Evolutionary conservation across 345 rosid genomes (phyloP).

Genomic region (Jatropha curcas): DNA sequence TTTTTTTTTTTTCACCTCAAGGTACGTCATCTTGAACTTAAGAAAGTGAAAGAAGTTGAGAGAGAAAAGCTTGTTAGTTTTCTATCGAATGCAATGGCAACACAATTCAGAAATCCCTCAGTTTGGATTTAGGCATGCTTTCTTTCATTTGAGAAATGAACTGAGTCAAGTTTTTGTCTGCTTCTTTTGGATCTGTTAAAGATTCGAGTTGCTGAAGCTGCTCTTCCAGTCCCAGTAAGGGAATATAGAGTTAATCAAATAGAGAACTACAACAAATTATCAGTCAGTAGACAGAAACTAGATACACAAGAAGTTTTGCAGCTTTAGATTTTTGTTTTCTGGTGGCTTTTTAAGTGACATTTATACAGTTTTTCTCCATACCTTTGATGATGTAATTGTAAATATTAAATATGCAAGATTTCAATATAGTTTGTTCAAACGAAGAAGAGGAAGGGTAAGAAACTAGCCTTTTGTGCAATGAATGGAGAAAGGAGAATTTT

Average conservation of each 20-base stretch:
- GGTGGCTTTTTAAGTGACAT: background rate
- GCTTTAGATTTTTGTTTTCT: background rate
- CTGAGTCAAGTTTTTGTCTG: background rate
- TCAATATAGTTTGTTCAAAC: background rate
- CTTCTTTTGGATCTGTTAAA: background rate
- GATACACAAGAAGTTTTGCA: background rate
- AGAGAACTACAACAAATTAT: background rate
- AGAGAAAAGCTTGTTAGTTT: conserved; percentile 69
- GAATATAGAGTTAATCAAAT: background rate
- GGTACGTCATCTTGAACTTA: conserved; percentile 85
- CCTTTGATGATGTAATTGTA: conserved; percentile 5
- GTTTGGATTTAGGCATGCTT: conserved; percentile 55
- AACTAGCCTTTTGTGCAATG: background rate
- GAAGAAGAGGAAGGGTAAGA: background rate
- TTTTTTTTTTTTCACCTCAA: conserved; percentile 23
- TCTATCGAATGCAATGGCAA: conserved; percentile 63
- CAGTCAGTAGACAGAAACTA: background rate
- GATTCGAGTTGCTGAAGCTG: conserved; percentile 8
- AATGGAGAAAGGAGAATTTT: background rate
- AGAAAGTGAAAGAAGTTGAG: conserved; percentile 73
- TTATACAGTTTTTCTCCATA: background rate
- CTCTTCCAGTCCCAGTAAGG: background rate
- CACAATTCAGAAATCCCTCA: conserved; percentile 69
- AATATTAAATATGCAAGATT: background rate
- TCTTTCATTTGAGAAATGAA: background rate